A percentile compares a stretch with the other conserved stretches of the same genome.
Evolutionary conservation across 139 green algal genomes (phyloP).

Genomic region (Haematococcus lacustris): DNA sequence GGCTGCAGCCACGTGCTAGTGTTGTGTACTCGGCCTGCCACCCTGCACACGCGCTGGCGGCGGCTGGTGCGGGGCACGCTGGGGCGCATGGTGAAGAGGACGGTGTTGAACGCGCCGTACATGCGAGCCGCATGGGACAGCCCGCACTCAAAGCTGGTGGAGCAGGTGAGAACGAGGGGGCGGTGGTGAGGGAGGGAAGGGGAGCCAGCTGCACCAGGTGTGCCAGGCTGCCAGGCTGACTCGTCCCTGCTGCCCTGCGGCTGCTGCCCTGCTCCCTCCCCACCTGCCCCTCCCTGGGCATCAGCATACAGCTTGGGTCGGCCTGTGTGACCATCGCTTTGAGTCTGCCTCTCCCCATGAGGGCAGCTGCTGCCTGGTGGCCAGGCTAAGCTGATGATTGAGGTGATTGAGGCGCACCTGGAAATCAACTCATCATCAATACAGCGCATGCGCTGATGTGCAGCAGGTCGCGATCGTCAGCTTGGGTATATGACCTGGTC

Average conservation of each 20-base stretch:
- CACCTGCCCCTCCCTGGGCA: not conserved
- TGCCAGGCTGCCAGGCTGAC: no score
- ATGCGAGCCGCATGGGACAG: constrained; percentile 40
- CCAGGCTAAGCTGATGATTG: no score
- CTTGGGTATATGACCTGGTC: not conserved
- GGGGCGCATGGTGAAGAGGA: constrained; percentile 25
- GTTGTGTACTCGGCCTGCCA: constrained; percentile 52
- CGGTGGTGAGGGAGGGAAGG: not conserved
- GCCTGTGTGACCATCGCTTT: not conserved
- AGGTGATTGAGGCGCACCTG: no score
- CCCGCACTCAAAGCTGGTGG: not conserved
- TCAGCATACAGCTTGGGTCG: not conserved
- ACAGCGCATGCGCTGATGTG: not conserved
- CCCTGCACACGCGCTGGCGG: constrained; percentile 13
- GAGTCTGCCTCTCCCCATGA: not conserved
- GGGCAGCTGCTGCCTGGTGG: no score
- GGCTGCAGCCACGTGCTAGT: constrained; percentile 81
- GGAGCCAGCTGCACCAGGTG: no score
- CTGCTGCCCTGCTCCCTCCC: not conserved
- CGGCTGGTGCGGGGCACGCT: constrained; percentile 21
- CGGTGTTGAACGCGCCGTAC: constrained; percentile 35
- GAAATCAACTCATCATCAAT: no score
- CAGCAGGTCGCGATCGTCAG: not conserved
- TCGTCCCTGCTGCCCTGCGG: no score
- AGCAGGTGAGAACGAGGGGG: not conserved